phyloP scores from a whole-genome alignment of 106 monocot species.

The Vanilla planifolia region DNA sequence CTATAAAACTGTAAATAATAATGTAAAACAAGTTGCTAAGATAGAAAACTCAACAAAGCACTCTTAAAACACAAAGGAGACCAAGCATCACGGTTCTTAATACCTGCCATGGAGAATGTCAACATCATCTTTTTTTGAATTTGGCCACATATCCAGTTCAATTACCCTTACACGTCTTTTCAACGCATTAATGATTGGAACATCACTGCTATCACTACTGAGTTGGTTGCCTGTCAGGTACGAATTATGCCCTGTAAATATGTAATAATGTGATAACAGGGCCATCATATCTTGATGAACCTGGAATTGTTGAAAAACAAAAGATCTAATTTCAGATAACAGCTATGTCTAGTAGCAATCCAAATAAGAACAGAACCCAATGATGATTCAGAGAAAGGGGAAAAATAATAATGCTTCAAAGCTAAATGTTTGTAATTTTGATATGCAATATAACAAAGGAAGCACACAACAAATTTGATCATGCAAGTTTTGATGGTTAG shows the following conservation, averaged over 20 bases:
- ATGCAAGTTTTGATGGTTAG: too few species aligned
- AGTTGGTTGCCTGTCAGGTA: slow-evolving; percentile 63
- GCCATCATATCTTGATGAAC: slow-evolving; percentile 64
- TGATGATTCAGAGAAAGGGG: too few species aligned
- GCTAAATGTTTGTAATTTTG: too few species aligned
- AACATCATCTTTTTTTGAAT: slow-evolving; percentile 48
- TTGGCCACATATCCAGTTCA: slow-evolving; percentile 78
- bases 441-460: too few species aligned
- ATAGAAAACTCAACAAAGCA: too few species aligned
- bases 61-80: too few species aligned
- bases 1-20: not conserved
- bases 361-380: too few species aligned
- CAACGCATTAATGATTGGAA: slow-evolving; percentile 53
- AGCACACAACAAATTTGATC: too few species aligned
- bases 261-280: slow-evolving; percentile 54
- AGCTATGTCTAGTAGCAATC: too few species aligned
- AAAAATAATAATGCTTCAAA: too few species aligned
- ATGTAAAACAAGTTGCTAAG: too few species aligned
- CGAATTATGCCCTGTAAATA: slow-evolving; percentile 53
- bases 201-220: slow-evolving; percentile 56
- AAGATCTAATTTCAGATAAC: not conserved
- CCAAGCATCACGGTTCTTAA: too few species aligned
- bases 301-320: slow-evolving; percentile 11
- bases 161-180: slow-evolving; percentile 59
- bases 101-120: slow-evolving; percentile 61